Base-by-base conservation (phyloP, 2,329 filamentous ascomycete genomes). In the Ilyonectria destructans region DNA sequence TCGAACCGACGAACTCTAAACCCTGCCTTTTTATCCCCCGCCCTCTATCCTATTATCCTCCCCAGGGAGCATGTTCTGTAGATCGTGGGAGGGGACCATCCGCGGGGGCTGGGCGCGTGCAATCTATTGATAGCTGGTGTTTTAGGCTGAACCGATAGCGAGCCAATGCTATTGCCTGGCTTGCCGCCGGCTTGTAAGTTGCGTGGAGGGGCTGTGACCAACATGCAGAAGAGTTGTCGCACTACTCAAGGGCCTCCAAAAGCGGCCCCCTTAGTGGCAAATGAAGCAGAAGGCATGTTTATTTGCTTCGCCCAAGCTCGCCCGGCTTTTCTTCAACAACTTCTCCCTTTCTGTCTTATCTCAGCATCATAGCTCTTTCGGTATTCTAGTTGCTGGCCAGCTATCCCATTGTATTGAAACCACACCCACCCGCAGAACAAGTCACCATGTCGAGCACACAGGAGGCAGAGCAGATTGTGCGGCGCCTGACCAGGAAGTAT, bases 381-480 rank as follows among this genome's bases (percentile, higher is more conserved):
- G 29, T 31, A 6, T 26, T 55, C 23, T 26, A 37, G 29, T 26
- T 60, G 48, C 37, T 49, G 23, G 62, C 26, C 17, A 48, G 48
- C 26, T 15, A 55, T 56, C 29, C 23, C 26, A 40, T 45, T 31
- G 37, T 51, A 45, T n/a, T 67, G 19, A 43, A 56, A 35, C 33
- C 26, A 40, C 48, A 33, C 21, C 12, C 17, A 26, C 9, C 3
- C 37, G 2, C 26, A 26, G 10, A 54, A 58, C 46, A 52, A 35
- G 26, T 35, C 15, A 65, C 21, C 31, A 72, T 72, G 70, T 13
- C 70, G 21, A 72, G 43, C 49, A 17, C 12, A 23, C 33, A 68
- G 12, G 65, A 73, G 10, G 71, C 71, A 31, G 63, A 67, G 29
- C 15, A 59, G 17, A 71, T 69, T 19, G 58, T 73, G 4, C 49